These are phyloP conservation scores for Fusarium compactum DNA, from an alignment of 2,329 filamentous ascomycete species.

Conservation along the genomic window DNA sequence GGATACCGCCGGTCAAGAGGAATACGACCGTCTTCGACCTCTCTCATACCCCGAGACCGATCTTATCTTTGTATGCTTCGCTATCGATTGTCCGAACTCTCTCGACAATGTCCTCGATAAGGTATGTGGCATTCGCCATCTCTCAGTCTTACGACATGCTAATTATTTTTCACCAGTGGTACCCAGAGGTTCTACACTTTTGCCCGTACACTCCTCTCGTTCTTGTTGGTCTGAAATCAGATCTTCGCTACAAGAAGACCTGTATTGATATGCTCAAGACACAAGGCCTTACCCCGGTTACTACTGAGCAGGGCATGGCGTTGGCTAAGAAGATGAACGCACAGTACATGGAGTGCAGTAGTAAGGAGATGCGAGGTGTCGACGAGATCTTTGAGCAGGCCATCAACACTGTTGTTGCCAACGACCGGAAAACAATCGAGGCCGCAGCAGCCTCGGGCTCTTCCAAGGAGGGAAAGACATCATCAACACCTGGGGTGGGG, in stretches of 20 bases:
- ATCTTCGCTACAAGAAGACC: constrained; percentile 93
- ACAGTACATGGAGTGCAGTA: constrained; percentile 97
- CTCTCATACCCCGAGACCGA: constrained; percentile 98
- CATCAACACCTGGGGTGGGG: constrained; percentile 58
- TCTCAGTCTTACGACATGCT: constrained; percentile 4
- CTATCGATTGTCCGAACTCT: constrained; percentile 98
- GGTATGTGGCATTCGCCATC: constrained; percentile 63
- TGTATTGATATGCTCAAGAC: constrained; percentile 99
- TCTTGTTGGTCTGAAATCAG: constrained; percentile 95
- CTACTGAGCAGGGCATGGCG: constrained; percentile 85
- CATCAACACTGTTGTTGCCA: constrained; percentile 88
- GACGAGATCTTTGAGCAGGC: constrained; percentile 96
- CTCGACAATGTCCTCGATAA: constrained; percentile 99
- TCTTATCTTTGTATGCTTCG: constrained; percentile 98
- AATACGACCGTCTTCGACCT: constrained; percentile 95
- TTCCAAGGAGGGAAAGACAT: constrained; percentile 54
- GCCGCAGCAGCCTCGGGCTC: constrained; percentile 56
- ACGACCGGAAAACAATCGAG: constrained; percentile 76
- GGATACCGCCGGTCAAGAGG: constrained; percentile 98
- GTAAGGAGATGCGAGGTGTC: constrained; percentile 95
- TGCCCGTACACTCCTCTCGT: constrained; percentile 97
- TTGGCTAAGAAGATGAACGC: constrained; percentile 96
- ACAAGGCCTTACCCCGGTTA: constrained; percentile 95
- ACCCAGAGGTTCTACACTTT: constrained; percentile 98
- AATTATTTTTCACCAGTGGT: constrained; percentile 75